Conservation (phyloP, 2,329 filamentous ascomycete species). For the Penicillium decumbens region DNA sequence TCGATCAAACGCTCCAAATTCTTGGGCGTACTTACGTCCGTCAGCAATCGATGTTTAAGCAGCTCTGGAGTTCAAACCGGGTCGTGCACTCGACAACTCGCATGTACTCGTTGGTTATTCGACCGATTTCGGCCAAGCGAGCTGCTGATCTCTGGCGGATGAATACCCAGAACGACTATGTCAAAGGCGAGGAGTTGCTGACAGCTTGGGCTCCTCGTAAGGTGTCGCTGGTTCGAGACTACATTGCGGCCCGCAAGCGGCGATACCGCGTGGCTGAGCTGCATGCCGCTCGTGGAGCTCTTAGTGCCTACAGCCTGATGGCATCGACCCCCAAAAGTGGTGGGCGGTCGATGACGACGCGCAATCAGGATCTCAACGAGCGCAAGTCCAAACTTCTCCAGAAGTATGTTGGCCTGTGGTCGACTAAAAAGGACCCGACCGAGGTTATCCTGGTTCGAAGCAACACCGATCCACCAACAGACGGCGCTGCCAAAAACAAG, state of each 20-base stretch:
- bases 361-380: constrained; percentile 34
- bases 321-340: constrained; percentile 30
- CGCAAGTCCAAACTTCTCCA: constrained; percentile 38
- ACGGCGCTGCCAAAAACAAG: constrained; percentile 32
- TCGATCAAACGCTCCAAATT: constrained; percentile 77
- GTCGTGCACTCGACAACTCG: constrained; percentile 82
- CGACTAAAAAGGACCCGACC: constrained; percentile 39
- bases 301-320: constrained; percentile 39
- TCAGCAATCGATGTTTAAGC: constrained; percentile 79
- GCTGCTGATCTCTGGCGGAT: constrained; percentile 93
- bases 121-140: constrained; percentile 83
- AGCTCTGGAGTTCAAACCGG: constrained; percentile 77
- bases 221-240: constrained; percentile 86
- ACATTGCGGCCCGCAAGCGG: constrained; percentile 68
- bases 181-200: constrained; percentile 89
- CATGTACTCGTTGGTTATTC: constrained; percentile 81
- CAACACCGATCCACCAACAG: constrained; percentile 43
- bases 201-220: constrained; percentile 82
- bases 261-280: constrained; percentile 72
- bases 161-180: constrained; percentile 90
- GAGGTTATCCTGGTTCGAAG: constrained; percentile 43
- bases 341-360: constrained; percentile 20
- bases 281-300: constrained; percentile 54
- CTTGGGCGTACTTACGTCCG: constrained; percentile 78
- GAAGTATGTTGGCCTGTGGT: constrained; percentile 42